Base-by-base conservation (phyloP, 352 stramenopile species). In the Peronospora tabacina region DNA sequence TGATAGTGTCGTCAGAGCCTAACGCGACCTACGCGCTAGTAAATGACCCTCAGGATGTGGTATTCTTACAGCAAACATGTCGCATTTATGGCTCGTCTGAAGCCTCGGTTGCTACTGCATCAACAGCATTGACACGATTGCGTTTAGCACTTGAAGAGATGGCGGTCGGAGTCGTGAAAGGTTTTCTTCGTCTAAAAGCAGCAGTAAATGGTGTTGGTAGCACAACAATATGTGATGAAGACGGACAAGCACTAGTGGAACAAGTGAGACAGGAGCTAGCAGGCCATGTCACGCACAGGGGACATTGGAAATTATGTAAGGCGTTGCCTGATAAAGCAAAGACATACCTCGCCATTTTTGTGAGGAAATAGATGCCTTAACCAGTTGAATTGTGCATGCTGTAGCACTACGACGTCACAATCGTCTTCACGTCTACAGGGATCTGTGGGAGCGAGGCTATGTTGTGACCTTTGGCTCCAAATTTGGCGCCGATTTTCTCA, bases 401-500 rank as follows among this genome's bases (percentile, higher is more conserved):
- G 12, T 32, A 76, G 70, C 58, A 20, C n/a, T 15, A 7, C 51
- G 26, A 19, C 51, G 58, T n/a, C 44, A 30, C 17, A 33, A 54
- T 12, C 68, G 66, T 12, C 26, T 85, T 17, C 65, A 51, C 19
- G 69, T 90, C n/a, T 90, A 85, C 44, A 45, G 19, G 0, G 74
- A 92, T 37, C 52, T 90, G 3, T 92, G 81, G 81, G 54, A 68
- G 20, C 59, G 70, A 41, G 73, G 73, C 8, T 85, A 84, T 37
- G 61, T 75, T 37, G 74, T 92, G 29, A 77, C 78, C 7, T 78
- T 76, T 17, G 81, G 75, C 12, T 87, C 78, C 32, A 92, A 92
- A 58, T 92, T 92, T 46, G 77, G 75, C n/a, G 75, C 75, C 3
- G 78, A 92, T 37, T 88, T 84, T 42, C 65, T 92, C 42, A 62